phyloP scores from a whole-genome alignment of 345 rosid genomes.

The Physaria fendleri region DNA sequence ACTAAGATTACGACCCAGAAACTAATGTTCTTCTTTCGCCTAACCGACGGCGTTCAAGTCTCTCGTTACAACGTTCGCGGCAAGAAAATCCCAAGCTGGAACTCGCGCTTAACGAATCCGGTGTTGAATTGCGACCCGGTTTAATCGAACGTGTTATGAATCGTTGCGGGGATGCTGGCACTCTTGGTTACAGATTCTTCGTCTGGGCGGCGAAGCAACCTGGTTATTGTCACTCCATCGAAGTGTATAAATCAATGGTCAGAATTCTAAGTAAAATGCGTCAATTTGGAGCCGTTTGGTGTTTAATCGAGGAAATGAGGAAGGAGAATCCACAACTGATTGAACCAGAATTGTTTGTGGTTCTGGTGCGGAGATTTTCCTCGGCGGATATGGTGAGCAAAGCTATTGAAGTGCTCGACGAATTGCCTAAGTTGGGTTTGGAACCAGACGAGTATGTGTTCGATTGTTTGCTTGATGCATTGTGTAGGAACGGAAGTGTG shows the following conservation, averaged over 20 bases:
- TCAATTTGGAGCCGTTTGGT: conserved; percentile 84
- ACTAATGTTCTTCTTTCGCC: too few relatives aligned
- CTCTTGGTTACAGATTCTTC: conserved; percentile 70
- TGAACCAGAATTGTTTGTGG: conserved; percentile 59
- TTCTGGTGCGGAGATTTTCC: conserved; percentile 68
- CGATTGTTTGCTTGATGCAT: conserved; percentile 74
- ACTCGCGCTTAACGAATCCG: conserved; percentile 69
- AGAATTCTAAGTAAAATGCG: conserved; percentile 77
- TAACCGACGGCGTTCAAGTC: too few relatives aligned
- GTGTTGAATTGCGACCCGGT: conserved; percentile 56
- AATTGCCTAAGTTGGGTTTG: conserved; percentile 78
- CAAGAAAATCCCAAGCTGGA: conserved; percentile 83
- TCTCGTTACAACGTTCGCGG: too few relatives aligned
- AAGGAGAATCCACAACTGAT: conserved; percentile 62
- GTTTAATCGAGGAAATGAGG: conserved; percentile 79
- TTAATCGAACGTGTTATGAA: conserved; percentile 72
- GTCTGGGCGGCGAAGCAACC: conserved; percentile 85
- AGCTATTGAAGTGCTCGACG: conserved; percentile 84
- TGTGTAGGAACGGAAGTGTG: conserved; percentile 72
- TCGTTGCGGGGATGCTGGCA: conserved; percentile 93
- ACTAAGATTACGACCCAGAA: too few relatives aligned
- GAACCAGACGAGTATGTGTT: conserved; percentile 68
- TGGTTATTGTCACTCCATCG: conserved; percentile 53
- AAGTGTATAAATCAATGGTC: conserved; percentile 68
- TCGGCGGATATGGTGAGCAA: conserved; percentile 69